These are phyloP conservation scores for Sclerotinia sclerotiorum DNA, from an alignment of 2,329 filamentous ascomycete genomes.

Conservation along the genomic window DNA sequence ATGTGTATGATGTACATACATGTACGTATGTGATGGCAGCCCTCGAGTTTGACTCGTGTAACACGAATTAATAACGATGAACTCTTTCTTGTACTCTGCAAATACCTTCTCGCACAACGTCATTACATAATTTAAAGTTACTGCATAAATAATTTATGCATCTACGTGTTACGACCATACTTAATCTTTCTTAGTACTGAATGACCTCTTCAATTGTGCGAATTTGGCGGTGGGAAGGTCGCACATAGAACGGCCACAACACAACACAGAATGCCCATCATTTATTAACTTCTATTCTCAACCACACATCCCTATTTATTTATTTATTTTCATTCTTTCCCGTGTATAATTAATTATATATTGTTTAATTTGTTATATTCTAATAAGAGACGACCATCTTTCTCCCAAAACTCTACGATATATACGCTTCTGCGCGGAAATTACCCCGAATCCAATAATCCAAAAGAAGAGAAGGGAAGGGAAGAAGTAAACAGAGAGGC, in stretches of 20 bases:
- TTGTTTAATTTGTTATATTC: slow-evolving; percentile 17
- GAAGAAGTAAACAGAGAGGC: slow-evolving; percentile 6
- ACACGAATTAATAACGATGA: too few relatives aligned
- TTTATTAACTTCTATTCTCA: slow-evolving; percentile 19
- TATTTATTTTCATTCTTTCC: slow-evolving; percentile 12
- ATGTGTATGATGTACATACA: too few relatives aligned
- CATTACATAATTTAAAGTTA: too few relatives aligned
- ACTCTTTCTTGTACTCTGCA: too few relatives aligned
- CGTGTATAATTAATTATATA: slow-evolving; percentile 19
- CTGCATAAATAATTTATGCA: neutral
- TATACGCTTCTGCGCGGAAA: neutral
- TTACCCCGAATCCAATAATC: neutral
- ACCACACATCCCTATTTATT: neutral
- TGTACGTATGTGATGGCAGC: neutral
- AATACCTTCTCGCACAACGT: neutral
- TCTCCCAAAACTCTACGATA: neutral
- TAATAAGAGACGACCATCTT: neutral
- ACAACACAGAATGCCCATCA: slow-evolving; percentile 13
- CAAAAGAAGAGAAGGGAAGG: neutral
- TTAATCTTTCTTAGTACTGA: slow-evolving; percentile 1
- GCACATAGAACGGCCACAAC: neutral
- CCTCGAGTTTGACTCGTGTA: neutral
- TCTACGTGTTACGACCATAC: neutral
- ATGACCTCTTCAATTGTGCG: slow-evolving; percentile 9
- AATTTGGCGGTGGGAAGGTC: slow-evolving; percentile 16